phyloP scores from a whole-genome alignment of 2,329 filamentous ascomycete species.

The Diaporthe sp. region DNA sequence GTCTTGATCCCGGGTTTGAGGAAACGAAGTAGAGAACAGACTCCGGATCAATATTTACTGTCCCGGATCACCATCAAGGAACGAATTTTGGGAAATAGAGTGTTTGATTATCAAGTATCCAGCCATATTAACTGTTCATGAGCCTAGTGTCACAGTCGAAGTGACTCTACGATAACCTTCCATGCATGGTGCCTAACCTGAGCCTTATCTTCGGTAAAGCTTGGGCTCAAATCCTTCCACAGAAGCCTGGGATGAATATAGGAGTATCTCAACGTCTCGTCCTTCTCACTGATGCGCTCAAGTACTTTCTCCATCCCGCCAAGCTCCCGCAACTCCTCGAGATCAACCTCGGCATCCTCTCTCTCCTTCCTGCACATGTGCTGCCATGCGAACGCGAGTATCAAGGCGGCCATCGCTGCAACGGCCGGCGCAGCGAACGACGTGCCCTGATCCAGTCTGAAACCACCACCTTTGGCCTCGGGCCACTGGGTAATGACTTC shows the following conservation, averaged over 20 bases:
- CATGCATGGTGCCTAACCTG: not conserved
- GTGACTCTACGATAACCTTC: not conserved
- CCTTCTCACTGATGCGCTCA: not conserved
- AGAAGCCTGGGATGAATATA: not conserved
- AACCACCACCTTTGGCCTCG: not conserved
- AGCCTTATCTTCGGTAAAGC: not conserved
- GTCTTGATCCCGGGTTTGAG: too few species aligned
- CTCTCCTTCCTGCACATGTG: conserved; percentile 1
- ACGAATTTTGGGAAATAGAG: too few species aligned
- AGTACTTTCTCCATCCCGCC: not conserved
- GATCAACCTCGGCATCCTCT: not conserved
- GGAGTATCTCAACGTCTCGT: not conserved
- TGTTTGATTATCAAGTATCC: too few species aligned
- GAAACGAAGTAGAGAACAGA: too few species aligned
- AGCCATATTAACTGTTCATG: too few species aligned
- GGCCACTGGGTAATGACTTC: not conserved
- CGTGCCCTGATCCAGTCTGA: not conserved
- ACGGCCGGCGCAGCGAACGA: conserved; percentile 4
- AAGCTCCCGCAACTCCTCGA: not conserved
- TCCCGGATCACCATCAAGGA: too few species aligned
- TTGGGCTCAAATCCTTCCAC: not conserved
- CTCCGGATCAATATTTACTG: too few species aligned
- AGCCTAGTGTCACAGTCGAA: not conserved
- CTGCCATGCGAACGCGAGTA: not conserved
- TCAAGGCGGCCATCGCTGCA: conserved; percentile 2